A percentile compares a stretch with the other conserved stretches of the same genome.
phyloP scores from a whole-genome alignment of 2,329 filamentous ascomycete genomes.

The Ceratocystis albifundus region DNA sequence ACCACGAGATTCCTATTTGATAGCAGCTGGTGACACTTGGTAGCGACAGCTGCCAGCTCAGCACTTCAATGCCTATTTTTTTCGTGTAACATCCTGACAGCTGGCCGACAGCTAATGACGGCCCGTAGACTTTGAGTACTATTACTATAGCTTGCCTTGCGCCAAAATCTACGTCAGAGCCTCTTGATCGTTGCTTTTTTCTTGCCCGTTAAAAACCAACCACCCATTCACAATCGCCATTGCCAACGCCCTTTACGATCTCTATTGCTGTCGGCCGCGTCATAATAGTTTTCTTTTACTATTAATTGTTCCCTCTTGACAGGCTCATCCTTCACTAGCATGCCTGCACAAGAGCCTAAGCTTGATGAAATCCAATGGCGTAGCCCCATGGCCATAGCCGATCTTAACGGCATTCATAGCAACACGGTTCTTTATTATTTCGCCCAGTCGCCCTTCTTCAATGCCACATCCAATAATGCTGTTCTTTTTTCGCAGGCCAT shows the following conservation, averaged over 20 bases:
- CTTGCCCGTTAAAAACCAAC: too few relatives aligned
- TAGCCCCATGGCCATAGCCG: constrained; percentile 38
- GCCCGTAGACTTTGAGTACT: background rate
- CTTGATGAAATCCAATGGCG: constrained; percentile 60
- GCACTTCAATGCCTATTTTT: background rate
- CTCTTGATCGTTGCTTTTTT: background rate
- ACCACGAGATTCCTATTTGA: background rate
- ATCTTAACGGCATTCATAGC: constrained; percentile 49
- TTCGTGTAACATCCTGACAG: background rate
- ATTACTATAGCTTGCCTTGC: background rate
- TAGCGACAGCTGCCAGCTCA: background rate
- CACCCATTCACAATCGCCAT: background rate
- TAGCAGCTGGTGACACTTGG: background rate
- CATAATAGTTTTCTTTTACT: background rate
- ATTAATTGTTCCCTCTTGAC: background rate
- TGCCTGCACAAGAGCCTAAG: constrained; percentile 40
- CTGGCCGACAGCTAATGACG: background rate
- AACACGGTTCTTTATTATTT: constrained; percentile 59
- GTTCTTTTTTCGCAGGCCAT: constrained; percentile 50
- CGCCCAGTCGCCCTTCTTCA: constrained; percentile 55
- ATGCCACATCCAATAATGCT: constrained; percentile 55
- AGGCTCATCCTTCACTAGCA: constrained; percentile 25
- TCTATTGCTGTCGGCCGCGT: too few relatives aligned
- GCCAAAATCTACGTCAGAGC: constrained; percentile 9
- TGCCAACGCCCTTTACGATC: background rate